A percentile compares a stretch with the other conserved stretches of the same genome.
Conservation (phyloP, 352 stramenopile species). For the Pilasporangium apinafurcum region DNA sequence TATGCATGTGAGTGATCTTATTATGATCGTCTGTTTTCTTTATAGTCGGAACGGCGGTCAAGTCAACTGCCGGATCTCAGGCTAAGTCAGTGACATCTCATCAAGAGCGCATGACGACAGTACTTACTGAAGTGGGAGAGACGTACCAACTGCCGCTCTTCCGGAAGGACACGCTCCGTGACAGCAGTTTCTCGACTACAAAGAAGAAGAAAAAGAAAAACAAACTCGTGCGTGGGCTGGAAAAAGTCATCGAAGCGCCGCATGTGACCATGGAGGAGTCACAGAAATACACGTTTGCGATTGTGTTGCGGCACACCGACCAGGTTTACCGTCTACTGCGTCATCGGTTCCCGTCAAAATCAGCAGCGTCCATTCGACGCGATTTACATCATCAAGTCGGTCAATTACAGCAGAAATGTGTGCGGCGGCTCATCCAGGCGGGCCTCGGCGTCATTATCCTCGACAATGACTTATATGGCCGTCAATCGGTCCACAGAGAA, state of each 20-base stretch:
- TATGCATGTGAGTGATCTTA: background rate
- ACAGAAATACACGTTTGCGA: slow-evolving; percentile 86
- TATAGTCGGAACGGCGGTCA: slow-evolving; percentile 1
- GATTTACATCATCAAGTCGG: slow-evolving; percentile 68
- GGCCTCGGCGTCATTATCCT: slow-evolving; percentile 65
- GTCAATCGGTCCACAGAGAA: slow-evolving; percentile 21
- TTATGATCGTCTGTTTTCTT: too few relatives aligned
- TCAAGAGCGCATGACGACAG: slow-evolving; percentile 26
- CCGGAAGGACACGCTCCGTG: slow-evolving; percentile 1
- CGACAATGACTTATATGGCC: slow-evolving; percentile 63
- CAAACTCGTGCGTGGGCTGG: slow-evolving; percentile 7
- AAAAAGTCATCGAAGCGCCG: slow-evolving; percentile 30
- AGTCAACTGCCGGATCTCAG: too few relatives aligned
- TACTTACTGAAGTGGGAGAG: slow-evolving; percentile 59
- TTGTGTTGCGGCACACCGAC: slow-evolving; percentile 78
- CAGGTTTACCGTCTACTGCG: slow-evolving; percentile 68
- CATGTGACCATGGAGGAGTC: slow-evolving; percentile 82
- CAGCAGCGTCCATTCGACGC: slow-evolving; percentile 51
- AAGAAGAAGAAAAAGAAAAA: slow-evolving; percentile 13
- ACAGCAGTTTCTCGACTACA: slow-evolving; percentile 5
- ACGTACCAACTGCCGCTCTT: slow-evolving; percentile 35
- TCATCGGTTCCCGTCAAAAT: slow-evolving; percentile 64
- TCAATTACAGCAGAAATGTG: slow-evolving; percentile 75
- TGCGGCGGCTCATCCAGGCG: slow-evolving; percentile 73
- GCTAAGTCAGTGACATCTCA: slow-evolving; percentile 13